Conservation (phyloP, 768 basidiomycete genomes). For the Russula lepida region DNA sequence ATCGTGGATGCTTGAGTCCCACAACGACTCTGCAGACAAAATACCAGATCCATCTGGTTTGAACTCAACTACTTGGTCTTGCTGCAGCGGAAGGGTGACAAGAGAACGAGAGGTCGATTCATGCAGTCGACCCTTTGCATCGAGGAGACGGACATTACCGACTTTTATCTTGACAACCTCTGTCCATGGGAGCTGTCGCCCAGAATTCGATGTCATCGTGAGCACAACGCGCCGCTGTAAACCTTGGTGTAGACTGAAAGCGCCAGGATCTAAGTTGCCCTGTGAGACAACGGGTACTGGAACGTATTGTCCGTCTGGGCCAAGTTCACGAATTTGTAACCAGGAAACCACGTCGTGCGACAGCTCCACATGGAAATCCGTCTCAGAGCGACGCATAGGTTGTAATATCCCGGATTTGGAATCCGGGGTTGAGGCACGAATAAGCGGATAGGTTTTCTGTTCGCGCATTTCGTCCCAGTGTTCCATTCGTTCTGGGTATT, state of each 20-base stretch:
- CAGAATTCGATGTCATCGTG: constrained; percentile 78
- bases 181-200: constrained; percentile 81
- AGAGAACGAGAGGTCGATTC: constrained; percentile 66
- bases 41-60: constrained; percentile 75
- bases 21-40: constrained; percentile 63
- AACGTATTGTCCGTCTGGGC: constrained; percentile 72
- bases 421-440: constrained; percentile 25
- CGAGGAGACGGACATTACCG: constrained; percentile 79
- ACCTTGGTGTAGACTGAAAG: constrained; percentile 87
- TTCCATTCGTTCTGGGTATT: constrained; percentile 82
- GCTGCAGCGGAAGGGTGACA: constrained; percentile 64
- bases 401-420: constrained; percentile 39
- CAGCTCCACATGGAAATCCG: constrained; percentile 82
- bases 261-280: constrained; percentile 69
- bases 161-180: constrained; percentile 67
- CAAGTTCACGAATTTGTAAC: constrained; percentile 81
- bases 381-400: constrained; percentile 89
- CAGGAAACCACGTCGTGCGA: constrained; percentile 85
- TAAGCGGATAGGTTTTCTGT: constrained; percentile 40
- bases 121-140: constrained; percentile 73
- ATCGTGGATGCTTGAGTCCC: constrained; percentile 92
- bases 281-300: constrained; percentile 78
- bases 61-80: constrained; percentile 68
- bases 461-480: constrained; percentile 93
- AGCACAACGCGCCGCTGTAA: constrained; percentile 77